Base-by-base conservation (phyloP, 257 asterid species). In the Penstemon davidsonii region DNA sequence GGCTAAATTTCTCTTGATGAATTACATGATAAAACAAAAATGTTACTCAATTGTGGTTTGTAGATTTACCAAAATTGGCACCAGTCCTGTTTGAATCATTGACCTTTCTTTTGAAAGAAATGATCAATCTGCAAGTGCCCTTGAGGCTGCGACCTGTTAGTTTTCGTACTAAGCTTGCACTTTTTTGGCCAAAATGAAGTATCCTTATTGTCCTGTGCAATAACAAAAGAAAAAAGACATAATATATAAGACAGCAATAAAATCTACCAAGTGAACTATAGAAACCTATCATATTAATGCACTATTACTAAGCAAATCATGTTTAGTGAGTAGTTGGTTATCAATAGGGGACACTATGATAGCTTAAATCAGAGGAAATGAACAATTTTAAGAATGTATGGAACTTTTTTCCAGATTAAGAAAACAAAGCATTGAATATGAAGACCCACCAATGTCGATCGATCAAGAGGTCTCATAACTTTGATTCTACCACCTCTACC, bases 401-500 rank as follows among this genome's bases (percentile, higher is more conserved):
- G 5, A 36, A 43, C 19, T 6, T 55, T 41, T 62, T 63, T 13
- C 60, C 50, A 54, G 3, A 33, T 39, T 47, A 9, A 64, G 3
- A 15, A 69, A 55, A 45, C 3, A 58, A 19, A 18, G 6, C 19
- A 46, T 70, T 43, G 67, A 61, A 62, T 19, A 62, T 0, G 33
- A 25, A 76, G 64, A 79, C 95, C 25, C 77, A 84, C 97, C 88
- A 59, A 12, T 59, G 90, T 71, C 45, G 90, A 58, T 73, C 80
- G 94, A 73, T 82, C 84, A 41, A 84, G 80, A 61, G 92, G 74
- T 76, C 91, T 76, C 79, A 91, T 82, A 65, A 87, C 87, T 77
- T 88, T 94, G 76, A 91, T 80, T 81, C 72, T 79, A 43, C 97
- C 97, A 55, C 96, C 99, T 84, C 96, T 83, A 58, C 99, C 99